A percentile compares a stretch with the other conserved stretches of the same genome.
Conservation (phyloP, 1,284 basidiomycete genomes). For the Tilletia indica region DNA sequence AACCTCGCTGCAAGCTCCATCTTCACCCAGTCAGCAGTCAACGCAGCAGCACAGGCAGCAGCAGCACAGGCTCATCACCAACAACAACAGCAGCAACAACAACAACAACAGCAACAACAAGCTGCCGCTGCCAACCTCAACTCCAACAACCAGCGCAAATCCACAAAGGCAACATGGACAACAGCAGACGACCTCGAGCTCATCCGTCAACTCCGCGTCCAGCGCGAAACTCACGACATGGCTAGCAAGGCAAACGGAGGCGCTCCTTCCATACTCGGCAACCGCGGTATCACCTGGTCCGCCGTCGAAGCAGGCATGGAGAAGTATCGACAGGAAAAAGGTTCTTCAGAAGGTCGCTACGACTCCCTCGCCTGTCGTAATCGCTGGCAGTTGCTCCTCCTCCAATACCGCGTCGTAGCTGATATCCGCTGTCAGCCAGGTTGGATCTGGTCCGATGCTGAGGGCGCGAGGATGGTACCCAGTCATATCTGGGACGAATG, state of each 20-base stretch:
- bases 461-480: conserved; percentile 10
- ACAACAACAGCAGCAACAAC: not conserved
- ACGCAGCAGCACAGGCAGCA: not conserved
- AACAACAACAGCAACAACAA: not conserved
- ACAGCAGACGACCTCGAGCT: conserved; percentile 15
- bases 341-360: not conserved
- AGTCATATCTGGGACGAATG: conserved; percentile 13
- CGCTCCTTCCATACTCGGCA: conserved; percentile 3
- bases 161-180: conserved; percentile 16
- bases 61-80: not conserved
- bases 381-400: conserved; percentile 12
- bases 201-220: conserved; percentile 15
- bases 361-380: conserved; percentile 12
- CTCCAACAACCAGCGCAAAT: conserved; percentile 10
- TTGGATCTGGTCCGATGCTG: conserved; percentile 11
- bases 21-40: conserved; percentile 1
- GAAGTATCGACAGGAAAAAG: conserved; percentile 9
- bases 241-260: conserved; percentile 8
- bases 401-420: conserved; percentile 16
- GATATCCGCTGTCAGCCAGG: conserved; percentile 6
- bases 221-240: not conserved
- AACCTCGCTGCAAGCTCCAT: not conserved
- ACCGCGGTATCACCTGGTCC: conserved; percentile 18
- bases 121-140: not conserved
- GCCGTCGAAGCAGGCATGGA: conserved; percentile 12